Conservation (phyloP, 345 rosid species). For the Gossypium longicalyx region DNA sequence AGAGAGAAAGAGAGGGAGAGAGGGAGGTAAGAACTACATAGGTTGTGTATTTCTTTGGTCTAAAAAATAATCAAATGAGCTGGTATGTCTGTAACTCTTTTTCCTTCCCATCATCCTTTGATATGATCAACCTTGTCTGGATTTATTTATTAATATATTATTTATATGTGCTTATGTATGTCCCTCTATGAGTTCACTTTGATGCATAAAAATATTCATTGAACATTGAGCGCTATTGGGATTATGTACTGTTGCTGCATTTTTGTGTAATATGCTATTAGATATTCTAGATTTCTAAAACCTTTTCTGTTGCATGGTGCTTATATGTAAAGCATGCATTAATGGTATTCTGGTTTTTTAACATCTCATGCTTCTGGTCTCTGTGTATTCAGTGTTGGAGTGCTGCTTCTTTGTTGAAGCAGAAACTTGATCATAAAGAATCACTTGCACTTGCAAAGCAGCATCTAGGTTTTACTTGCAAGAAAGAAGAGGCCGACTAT, state of each 20-base stretch:
- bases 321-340: neutral
- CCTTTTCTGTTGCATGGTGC: neutral
- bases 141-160: slow-evolving; percentile 2
- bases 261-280: neutral
- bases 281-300: neutral
- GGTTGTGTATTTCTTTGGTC: neutral
- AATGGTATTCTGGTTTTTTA: slow-evolving; percentile 4
- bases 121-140: neutral
- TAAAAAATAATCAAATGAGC: neutral
- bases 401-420: slow-evolving; percentile 64
- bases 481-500: slow-evolving; percentile 55
- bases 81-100: neutral
- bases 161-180: neutral
- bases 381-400: slow-evolving; percentile 69
- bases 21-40: neutral
- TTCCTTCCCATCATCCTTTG: slow-evolving; percentile 1
- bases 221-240: neutral
- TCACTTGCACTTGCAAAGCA: slow-evolving; percentile 63
- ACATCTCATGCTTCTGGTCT: neutral
- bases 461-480: slow-evolving; percentile 59
- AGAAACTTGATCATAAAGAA: slow-evolving; percentile 54
- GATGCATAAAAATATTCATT: neutral
- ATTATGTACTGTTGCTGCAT: neutral
- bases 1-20: neutral
- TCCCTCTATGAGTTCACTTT: neutral